Conservation (phyloP, 208 protist species). For the Angomonas ambiguus region DNA sequence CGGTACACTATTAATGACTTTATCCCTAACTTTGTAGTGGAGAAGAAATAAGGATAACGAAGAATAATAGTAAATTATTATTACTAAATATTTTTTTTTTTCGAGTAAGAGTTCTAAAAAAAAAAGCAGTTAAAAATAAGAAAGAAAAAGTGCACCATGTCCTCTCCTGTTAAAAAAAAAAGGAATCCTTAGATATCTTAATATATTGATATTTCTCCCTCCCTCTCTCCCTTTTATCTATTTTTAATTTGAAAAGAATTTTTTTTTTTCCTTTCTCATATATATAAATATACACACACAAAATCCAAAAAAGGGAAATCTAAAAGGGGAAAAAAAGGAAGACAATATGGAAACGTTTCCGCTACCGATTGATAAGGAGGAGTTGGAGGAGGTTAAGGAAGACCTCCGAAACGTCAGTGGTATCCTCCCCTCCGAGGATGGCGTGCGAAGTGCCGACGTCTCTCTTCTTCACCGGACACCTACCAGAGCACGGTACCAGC, state of each 20-base stretch:
- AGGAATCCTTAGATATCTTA: neutral
- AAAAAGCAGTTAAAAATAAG: neutral
- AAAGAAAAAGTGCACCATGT: no score
- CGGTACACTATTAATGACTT: constrained; percentile 71
- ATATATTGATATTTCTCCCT: no score
- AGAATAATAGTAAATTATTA: neutral
- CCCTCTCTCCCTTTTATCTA: neutral
- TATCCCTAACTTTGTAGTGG: constrained; percentile 86
- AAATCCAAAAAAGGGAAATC: neutral
- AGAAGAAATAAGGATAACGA: constrained; percentile 16
- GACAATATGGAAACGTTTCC: neutral
- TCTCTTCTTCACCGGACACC: neutral
- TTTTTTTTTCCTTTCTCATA: neutral
- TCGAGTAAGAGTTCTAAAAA: neutral
- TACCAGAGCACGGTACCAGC: neutral
- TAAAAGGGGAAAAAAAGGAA: neutral
- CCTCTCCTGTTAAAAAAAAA: no score
- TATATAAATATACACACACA: constrained; percentile 15
- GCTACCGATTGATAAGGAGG: neutral
- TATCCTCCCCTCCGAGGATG: neutral
- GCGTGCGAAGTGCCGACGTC: neutral
- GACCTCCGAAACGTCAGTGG: neutral
- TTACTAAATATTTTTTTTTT: neutral
- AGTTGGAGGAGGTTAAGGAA: neutral
- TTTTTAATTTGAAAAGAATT: neutral